These are phyloP conservation scores for Alternaria metachromatica DNA, from an alignment of 2,329 filamentous ascomycete genomes.

Conservation along the genomic window DNA sequence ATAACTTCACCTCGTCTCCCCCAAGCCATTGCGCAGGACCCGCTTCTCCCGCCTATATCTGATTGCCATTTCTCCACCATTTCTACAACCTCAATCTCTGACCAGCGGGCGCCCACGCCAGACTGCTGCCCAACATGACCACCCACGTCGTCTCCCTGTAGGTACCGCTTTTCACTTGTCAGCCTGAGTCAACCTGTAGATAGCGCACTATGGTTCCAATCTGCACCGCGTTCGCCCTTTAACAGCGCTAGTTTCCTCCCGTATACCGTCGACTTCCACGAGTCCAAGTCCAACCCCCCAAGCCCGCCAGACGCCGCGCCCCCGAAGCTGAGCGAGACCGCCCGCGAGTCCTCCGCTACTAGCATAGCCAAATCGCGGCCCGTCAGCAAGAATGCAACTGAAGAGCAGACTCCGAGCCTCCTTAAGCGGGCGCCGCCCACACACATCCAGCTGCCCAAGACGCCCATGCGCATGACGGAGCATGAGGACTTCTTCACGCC, in stretches of 20 bases:
- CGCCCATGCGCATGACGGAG: slow-evolving; percentile 49
- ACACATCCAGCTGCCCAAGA: slow-evolving; percentile 46
- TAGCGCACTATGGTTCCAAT: not conserved
- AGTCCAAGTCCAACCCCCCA: slow-evolving; percentile 52
- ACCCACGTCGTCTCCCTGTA: slow-evolving; percentile 66
- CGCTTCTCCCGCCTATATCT: not conserved
- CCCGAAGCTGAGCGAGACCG: slow-evolving; percentile 47
- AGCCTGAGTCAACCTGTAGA: not conserved
- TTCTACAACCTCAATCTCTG: slow-evolving; percentile 9
- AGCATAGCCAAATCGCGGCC: slow-evolving; percentile 10
- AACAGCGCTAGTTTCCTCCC: slow-evolving; percentile 76
- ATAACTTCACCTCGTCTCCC: slow-evolving; percentile 7
- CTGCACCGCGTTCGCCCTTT: slow-evolving; percentile 9
- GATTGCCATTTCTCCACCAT: slow-evolving; percentile 1
- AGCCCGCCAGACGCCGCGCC: slow-evolving; percentile 30
- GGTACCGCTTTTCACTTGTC: slow-evolving; percentile 35
- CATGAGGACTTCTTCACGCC: slow-evolving; percentile 57
- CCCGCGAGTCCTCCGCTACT: slow-evolving; percentile 56
- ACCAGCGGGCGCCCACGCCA: slow-evolving; percentile 9
- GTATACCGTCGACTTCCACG: slow-evolving; percentile 85
- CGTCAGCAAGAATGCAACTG: slow-evolving; percentile 16
- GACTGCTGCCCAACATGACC: slow-evolving; percentile 55
- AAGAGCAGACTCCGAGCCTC: slow-evolving; percentile 47
- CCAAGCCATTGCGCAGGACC: not conserved
- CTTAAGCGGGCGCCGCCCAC: slow-evolving; percentile 43